A percentile compares a stretch with the other conserved stretches of the same genome.
These are phyloP conservation scores for Olyra latifolia DNA, from an alignment of 176 grass and related monocot genomes.

Conservation along the genomic window DNA sequence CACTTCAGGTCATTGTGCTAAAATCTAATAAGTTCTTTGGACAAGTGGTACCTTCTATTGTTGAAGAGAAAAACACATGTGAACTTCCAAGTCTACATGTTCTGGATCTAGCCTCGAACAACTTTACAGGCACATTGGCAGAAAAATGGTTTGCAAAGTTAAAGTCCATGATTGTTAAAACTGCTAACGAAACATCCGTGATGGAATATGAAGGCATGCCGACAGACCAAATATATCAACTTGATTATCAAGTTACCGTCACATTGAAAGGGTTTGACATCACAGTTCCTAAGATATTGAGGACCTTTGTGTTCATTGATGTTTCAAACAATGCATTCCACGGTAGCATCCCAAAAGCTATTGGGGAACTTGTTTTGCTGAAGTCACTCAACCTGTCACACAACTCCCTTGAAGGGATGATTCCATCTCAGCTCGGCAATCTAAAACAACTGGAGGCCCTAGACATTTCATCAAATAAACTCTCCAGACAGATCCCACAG, in stretches of 20 bases:
- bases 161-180: no score
- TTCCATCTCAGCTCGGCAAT: slow-evolving; percentile 13
- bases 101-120: no score
- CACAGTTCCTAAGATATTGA: not conserved
- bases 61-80: not conserved
- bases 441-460: not conserved
- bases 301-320: not conserved
- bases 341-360: slow-evolving; percentile 32
- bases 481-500: not conserved
- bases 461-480: not conserved
- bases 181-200: no score
- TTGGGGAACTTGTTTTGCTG: slow-evolving; percentile 30
- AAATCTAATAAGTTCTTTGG: slow-evolving; percentile 17
- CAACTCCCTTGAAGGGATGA: slow-evolving; percentile 35
- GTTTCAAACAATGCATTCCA: slow-evolving; percentile 24
- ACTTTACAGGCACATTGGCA: no score
- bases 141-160: no score
- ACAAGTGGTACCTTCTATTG: not conserved
- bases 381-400: slow-evolving; percentile 9
- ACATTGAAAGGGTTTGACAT: no score
- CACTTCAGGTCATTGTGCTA: slow-evolving; percentile 16
- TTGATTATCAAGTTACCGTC: no score
- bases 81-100: no score
- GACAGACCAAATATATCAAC: no score
- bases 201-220: no score